Percentiles rank a stretch among this genome's conserved stretches.
These are phyloP conservation scores for Sherardia arvensis DNA, from an alignment of 257 asterid genomes.

Conservation along the genomic window DNA sequence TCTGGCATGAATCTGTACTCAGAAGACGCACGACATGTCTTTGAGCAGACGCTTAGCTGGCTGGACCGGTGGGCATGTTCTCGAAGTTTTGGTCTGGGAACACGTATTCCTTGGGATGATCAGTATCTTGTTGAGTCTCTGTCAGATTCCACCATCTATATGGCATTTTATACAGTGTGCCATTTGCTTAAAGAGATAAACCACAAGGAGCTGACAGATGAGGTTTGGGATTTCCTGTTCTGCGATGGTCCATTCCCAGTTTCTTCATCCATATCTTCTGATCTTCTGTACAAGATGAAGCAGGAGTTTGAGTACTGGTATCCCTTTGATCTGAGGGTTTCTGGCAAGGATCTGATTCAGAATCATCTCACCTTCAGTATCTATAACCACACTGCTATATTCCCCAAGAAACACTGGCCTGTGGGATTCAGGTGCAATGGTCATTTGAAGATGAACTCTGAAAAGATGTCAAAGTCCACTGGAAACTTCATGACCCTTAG, in stretches of 20 bases:
- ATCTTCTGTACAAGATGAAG: conserved; percentile 73
- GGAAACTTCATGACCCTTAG: conserved; percentile 89
- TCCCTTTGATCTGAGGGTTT: conserved; percentile 90
- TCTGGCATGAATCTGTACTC: conserved; percentile 78
- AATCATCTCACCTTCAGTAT: conserved; percentile 84
- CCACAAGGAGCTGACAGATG: conserved; percentile 82
- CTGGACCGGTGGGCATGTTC: conserved; percentile 98
- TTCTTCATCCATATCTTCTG: conserved; percentile 42
- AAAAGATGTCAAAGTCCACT: conserved; percentile 95
- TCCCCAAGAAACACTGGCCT: conserved; percentile 85
- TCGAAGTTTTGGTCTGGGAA: conserved; percentile 81
- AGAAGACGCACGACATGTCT: conserved; percentile 74
- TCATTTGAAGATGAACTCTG: conserved; percentile 78
- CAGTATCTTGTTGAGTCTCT: conserved; percentile 75
- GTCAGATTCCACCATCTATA: conserved; percentile 87
- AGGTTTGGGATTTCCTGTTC: conserved; percentile 91
- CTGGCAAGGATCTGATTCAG: conserved; percentile 93
- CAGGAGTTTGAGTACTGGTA: conserved; percentile 92
- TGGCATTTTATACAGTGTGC: conserved; percentile 89
- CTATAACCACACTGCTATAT: conserved; percentile 70
- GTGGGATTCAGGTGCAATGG: conserved; percentile 90
- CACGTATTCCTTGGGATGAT: conserved; percentile 97
- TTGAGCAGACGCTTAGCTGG: conserved; percentile 96
- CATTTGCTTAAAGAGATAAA: conserved; percentile 62
- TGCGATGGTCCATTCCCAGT: conserved; percentile 56